Base-by-base conservation (phyloP, 805 yeast species). In the Lipomyces anomalus region DNA sequence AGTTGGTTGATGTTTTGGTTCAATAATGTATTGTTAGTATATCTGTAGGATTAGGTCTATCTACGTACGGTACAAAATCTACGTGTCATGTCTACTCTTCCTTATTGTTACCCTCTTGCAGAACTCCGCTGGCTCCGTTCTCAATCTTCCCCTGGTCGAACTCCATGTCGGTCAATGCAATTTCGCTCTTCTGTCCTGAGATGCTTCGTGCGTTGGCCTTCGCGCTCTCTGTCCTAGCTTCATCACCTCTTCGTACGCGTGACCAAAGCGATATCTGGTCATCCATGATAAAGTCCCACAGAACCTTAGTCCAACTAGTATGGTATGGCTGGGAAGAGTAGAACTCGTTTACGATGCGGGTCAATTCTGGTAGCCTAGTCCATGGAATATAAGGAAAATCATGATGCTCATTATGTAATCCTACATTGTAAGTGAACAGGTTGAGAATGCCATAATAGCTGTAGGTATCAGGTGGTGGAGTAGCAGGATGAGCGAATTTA, bases 321-420 rank as follows among this genome's bases (percentile, higher is more conserved):
- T 85, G 88, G 48, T 65, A 69, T 1, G 96, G 96, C 46, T 88
- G 71, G 2, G 85, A 84, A 35, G 76, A 82, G 62, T 88, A 88
- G 60, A 84, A 88, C 58, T 88, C 97, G 20, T 72, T 61, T 2
- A 95, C 95, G 26, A 84, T 75, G 38, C 65, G 61, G 44, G 81
- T 72, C 33, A 88, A 67, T 43, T 73, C 67, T 29, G 84, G 84
- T 40, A 88, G 68, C 51, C 79, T 76, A 0, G 92, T 75, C 97
- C 97, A 88, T 0, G 96, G 90, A 57, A 88, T 75, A 62, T 80
- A 88, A 1, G 97, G 97, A 72, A 88, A 88, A 67, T 88, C 97
- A 61, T 88, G 97, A 64, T 88, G 97, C 65, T 88, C 97, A 59
- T 84, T 87, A 65, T 88, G 97, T 61, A 85, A 79, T 1, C 97